Evolutionary conservation across 2,329 filamentous ascomycete species (phyloP), one percentile per base, ranked within the genome.

Genomic region (Neoarthrinium moseri): DNA sequence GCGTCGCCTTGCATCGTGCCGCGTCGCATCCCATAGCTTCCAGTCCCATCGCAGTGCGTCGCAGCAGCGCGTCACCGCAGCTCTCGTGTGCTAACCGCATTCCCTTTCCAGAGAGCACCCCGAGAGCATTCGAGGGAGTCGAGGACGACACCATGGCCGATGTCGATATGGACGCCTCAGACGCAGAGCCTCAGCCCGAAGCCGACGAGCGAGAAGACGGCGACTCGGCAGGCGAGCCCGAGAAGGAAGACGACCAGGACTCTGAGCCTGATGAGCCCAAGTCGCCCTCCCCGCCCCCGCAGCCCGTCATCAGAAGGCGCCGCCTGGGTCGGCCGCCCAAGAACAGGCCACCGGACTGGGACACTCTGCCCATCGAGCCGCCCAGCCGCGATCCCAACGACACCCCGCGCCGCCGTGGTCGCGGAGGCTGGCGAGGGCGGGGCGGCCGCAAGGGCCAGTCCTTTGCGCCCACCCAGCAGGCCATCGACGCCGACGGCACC

Each of bases 401-500:
- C 20, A 77, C 83, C 4, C 85, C 83, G 35, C 77, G 83, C 51
- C 75, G 80, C 36, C 75, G 82, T 45, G 84, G 84, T 3, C 82
- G 86, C 17, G 83, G 83, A 35, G 86, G 89, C 50, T 90, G 91
- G 83, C 71, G 81, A 48, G 78, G 81, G 7, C 75, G 81, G 4
- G 89, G 72, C 66, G 89, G 70, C 56, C 85, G 71, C 51, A 81
- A 80, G 59, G 84, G 87, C 46, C 85, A 84, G 30, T 81, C 84
- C 4, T 81, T 84, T 12, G 84, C 86, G 30, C 89, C 91, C 59
- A 84, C 89, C 39, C 89, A 91, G 60, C 88, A 95, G 50, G 84
- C 90, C 5, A 86, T 96, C 49, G 94, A 97, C 67, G 95, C 95
- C 61, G 91, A 96, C 59, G 94, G 94, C 42, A 96, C 91, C 48